phyloP scores from a whole-genome alignment of 495 filamentous ascomycete genomes.

The Neurospora terricola region DNA sequence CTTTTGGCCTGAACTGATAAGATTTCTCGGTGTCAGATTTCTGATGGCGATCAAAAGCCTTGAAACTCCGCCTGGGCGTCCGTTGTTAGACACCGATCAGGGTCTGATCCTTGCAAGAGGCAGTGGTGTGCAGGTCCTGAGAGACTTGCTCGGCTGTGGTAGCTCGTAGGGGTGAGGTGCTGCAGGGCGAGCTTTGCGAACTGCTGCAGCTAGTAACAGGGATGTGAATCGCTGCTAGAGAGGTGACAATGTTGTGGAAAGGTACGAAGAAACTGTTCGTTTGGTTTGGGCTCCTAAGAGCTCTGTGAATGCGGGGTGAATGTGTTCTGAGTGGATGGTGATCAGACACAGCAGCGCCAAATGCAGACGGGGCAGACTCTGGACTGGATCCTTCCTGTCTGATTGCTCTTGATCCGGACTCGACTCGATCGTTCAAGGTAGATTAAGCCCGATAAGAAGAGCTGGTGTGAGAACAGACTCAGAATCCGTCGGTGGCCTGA shows the following conservation, averaged over 20 bases:
- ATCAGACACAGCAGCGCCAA: neutral
- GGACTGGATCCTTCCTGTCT: neutral
- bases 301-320: neutral
- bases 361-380: neutral
- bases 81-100: constrained; percentile 7
- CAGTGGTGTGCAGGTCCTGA: neutral
- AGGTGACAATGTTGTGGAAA: neutral
- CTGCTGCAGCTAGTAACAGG: neutral
- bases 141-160: neutral
- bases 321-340: neutral
- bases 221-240: neutral
- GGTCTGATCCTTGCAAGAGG: constrained; percentile 8
- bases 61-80: neutral
- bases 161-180: neutral
- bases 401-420: neutral
- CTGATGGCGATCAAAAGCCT: neutral
- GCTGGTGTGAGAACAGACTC: neutral
- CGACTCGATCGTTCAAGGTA: neutral
- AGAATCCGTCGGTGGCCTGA: neutral
- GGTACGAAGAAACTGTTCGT: neutral
- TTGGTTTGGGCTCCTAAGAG: neutral
- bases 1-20: neutral
- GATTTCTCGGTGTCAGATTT: neutral
- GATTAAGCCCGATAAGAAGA: neutral
- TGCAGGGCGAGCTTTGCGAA: neutral